phyloP scores from a whole-genome alignment of 495 filamentous ascomycete species.

The Tuber magnatum region DNA sequence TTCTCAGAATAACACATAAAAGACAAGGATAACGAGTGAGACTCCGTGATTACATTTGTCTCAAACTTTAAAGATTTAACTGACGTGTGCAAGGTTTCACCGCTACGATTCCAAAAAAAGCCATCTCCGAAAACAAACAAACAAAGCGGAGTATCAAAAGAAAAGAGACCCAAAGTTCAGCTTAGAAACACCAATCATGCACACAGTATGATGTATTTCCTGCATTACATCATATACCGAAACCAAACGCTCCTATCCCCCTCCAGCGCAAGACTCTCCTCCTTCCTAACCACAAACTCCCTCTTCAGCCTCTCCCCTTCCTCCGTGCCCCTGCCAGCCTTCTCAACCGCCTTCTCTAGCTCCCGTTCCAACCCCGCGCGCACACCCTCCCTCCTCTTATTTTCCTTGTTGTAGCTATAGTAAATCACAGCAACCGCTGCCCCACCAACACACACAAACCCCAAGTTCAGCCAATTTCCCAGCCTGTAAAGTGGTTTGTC shows the following conservation, averaged over 20 bases:
- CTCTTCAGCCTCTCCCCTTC: constrained; percentile 20
- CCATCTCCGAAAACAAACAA: background rate
- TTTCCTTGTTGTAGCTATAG: constrained; percentile 46
- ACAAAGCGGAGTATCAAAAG: background rate
- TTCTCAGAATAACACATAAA: background rate
- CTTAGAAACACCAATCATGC: background rate
- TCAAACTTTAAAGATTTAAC: background rate
- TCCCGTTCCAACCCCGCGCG: constrained; percentile 8
- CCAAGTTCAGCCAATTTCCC: constrained; percentile 63
- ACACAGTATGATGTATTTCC: background rate
- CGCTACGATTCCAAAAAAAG: background rate
- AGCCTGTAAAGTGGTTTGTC: constrained; percentile 60
- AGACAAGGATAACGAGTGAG: background rate
- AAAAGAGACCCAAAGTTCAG: background rate
- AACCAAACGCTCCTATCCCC: constrained; percentile 38
- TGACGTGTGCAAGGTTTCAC: background rate
- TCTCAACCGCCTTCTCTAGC: constrained; percentile 23
- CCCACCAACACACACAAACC: constrained; percentile 57
- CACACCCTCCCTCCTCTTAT: constrained; percentile 49
- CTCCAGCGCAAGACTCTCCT: constrained; percentile 31
- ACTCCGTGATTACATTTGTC: background rate
- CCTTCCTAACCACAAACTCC: constrained; percentile 33
- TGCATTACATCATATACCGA: constrained; percentile 27
- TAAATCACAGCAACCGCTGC: constrained; percentile 55
- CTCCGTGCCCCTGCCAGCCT: constrained; percentile 1